Evolutionary conservation across 305 asterid species (phyloP).

Genomic region (Galium porrigens): DNA sequence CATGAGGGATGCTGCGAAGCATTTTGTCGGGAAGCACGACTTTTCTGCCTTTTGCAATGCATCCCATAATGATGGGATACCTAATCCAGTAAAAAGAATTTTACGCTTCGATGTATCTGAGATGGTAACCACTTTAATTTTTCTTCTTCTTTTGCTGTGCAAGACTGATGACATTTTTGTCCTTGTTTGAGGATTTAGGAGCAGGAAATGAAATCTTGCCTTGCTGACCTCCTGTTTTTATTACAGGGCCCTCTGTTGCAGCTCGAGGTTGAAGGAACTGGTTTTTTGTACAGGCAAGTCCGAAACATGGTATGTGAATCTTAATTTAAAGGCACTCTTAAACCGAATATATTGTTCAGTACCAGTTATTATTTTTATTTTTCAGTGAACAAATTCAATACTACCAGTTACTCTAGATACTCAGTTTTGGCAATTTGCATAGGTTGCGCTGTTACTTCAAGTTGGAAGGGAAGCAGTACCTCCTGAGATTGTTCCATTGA

Average conservation of each 20-base stretch:
- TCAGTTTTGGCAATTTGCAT: constrained; percentile 2
- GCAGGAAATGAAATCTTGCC: background rate
- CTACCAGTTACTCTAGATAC: too few species aligned
- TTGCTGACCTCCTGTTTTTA: constrained; percentile 4
- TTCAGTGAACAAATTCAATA: too few species aligned
- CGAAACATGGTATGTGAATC: constrained; percentile 62
- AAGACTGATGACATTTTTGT: too few species aligned
- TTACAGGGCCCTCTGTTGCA: constrained; percentile 70
- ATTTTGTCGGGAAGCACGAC: constrained; percentile 64
- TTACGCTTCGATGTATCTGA: constrained; percentile 51
- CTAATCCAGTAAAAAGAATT: constrained; percentile 58
- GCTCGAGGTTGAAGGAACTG: constrained; percentile 85
- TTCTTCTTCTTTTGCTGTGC: constrained; percentile 1
- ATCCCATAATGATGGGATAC: constrained; percentile 49
- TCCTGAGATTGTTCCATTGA: constrained; percentile 40
- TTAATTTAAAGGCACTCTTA: background rate
- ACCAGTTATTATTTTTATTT: too few species aligned
- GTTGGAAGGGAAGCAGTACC: constrained; percentile 79
- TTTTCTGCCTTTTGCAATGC: constrained; percentile 74
- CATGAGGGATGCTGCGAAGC: constrained; percentile 63
- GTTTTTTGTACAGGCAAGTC: constrained; percentile 81
- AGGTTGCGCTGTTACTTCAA: constrained; percentile 84
- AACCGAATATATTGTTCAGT: too few species aligned
- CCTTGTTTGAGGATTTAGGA: background rate
- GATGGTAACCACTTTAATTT: constrained; percentile 29